Evolutionary conservation across 2,329 filamentous ascomycete species (phyloP).

Genomic region (Tolypocladium capitatum): DNA sequence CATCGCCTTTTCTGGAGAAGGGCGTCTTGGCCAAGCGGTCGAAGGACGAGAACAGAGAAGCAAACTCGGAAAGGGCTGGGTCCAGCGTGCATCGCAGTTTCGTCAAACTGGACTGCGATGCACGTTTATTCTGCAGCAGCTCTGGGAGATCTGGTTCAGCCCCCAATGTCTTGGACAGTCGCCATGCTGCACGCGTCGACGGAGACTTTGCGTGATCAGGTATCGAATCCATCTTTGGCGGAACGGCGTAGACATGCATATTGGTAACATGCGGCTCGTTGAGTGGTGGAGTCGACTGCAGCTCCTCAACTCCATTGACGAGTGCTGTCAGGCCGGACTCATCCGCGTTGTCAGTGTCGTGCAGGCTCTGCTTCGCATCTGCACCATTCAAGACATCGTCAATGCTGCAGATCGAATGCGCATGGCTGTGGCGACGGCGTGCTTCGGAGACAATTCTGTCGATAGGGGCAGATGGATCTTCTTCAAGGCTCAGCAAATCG

Average conservation of each 20-base stretch:
- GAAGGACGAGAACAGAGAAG: slow-evolving; percentile 15
- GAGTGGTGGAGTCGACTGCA: neutral
- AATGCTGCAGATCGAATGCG: neutral
- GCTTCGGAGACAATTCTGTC: neutral
- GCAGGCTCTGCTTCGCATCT: neutral
- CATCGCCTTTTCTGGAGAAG: slow-evolving; percentile 8
- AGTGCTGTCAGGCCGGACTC: neutral
- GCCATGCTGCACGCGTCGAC: neutral
- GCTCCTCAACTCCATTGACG: neutral
- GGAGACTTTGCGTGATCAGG: neutral
- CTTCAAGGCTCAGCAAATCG: neutral
- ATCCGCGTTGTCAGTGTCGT: neutral
- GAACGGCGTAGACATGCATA: neutral
- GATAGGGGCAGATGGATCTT: neutral
- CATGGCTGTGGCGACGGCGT: neutral
- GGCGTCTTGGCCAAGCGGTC: slow-evolving; percentile 13
- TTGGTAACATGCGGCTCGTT: neutral
- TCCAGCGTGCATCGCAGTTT: slow-evolving; percentile 8
- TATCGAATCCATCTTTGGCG: neutral
- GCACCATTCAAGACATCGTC: neutral
- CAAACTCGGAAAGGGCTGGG: slow-evolving; percentile 13
- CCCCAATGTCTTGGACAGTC: slow-evolving; percentile 3
- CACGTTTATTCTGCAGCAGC: neutral
- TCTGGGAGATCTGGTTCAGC: neutral
- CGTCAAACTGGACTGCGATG: slow-evolving; percentile 4